Percentiles rank a stretch among this genome's conserved stretches.
phyloP scores from a whole-genome alignment of 2,329 filamentous ascomycete genomes.

The Colletotrichum australisinense region DNA sequence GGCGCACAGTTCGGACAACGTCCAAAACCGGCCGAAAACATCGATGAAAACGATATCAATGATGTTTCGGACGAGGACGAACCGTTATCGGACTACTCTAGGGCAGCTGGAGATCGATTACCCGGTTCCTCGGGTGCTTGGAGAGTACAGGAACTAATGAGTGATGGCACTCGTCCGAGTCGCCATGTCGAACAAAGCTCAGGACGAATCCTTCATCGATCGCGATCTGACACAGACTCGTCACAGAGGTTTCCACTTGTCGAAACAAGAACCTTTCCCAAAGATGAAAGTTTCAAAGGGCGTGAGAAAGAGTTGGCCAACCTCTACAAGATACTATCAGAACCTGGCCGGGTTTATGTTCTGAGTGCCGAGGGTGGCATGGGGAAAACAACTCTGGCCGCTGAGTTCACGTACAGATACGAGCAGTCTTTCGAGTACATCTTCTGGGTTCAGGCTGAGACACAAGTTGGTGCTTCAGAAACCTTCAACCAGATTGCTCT shows the following conservation, averaged over 20 bases:
- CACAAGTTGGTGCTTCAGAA: constrained; percentile 30
- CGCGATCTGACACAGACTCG: constrained; percentile 3
- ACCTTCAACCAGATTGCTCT: constrained; percentile 36
- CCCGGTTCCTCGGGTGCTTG: background rate
- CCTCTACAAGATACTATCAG: constrained; percentile 34
- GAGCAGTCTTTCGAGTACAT: constrained; percentile 39
- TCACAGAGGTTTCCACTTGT: background rate
- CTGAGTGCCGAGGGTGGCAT: constrained; percentile 36
- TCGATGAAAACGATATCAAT: background rate
- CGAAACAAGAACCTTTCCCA: constrained; percentile 22
- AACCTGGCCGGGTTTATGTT: constrained; percentile 34
- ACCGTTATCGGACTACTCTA: background rate
- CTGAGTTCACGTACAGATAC: constrained; percentile 40
- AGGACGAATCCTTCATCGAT: background rate
- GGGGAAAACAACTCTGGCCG: constrained; percentile 40
- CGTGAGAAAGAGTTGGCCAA: constrained; percentile 34
- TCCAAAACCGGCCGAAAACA: background rate
- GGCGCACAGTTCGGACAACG: background rate
- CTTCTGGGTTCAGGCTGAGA: constrained; percentile 43
- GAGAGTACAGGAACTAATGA: constrained; percentile 9
- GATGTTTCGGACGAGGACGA: constrained; percentile 15
- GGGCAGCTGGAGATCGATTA: background rate
- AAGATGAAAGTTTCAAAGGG: constrained; percentile 35
- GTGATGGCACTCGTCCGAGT: background rate
- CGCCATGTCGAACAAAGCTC: background rate